These are phyloP conservation scores for Beauveria australis DNA, from an alignment of 2,329 filamentous ascomycete species.

Conservation along the genomic window DNA sequence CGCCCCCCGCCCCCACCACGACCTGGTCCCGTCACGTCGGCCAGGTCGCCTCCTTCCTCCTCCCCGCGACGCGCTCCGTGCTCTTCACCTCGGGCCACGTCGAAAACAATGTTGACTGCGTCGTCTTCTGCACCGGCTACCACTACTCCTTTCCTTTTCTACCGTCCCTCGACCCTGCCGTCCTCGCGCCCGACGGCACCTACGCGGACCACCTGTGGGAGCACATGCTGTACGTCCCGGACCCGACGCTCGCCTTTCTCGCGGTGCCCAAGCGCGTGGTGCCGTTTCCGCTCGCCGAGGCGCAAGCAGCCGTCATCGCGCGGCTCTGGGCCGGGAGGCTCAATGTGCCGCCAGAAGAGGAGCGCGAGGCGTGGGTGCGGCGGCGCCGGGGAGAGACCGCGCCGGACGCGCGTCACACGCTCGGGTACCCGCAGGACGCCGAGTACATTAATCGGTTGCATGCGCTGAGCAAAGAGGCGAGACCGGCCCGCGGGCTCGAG, in stretches of 20 bases:
- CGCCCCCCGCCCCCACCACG: slow-evolving; percentile 18
- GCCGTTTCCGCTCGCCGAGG: slow-evolving; percentile 64
- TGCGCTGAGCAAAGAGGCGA: slow-evolving; percentile 36
- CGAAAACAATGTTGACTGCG: slow-evolving; percentile 58
- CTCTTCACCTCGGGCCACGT: slow-evolving; percentile 54
- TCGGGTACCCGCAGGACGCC: slow-evolving; percentile 44
- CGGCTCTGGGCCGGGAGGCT: slow-evolving; percentile 58
- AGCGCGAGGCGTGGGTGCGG: slow-evolving; percentile 57
- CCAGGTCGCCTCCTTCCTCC: slow-evolving; percentile 38
- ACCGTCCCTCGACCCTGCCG: slow-evolving; percentile 30
- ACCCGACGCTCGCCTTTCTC: slow-evolving; percentile 59
- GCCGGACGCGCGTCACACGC: slow-evolving; percentile 30
- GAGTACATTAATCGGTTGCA: slow-evolving; percentile 53
- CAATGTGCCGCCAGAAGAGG: slow-evolving; percentile 38
- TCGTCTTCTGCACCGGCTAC: slow-evolving; percentile 83
- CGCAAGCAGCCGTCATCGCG: slow-evolving; percentile 58
- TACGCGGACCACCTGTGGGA: slow-evolving; percentile 62
- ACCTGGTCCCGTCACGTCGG: slow-evolving; percentile 27
- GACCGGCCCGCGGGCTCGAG: slow-evolving; percentile 19
- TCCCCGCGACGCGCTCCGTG: slow-evolving; percentile 38
- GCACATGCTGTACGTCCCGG: slow-evolving; percentile 58
- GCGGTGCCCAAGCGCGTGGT: slow-evolving; percentile 60
- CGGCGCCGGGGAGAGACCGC: slow-evolving; percentile 36
- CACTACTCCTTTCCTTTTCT: slow-evolving; percentile 74
- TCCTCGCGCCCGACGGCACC: slow-evolving; percentile 52